These are phyloP conservation scores for Leishmania amazonensis DNA, from an alignment of 208 protist species.

Conservation along the genomic window DNA sequence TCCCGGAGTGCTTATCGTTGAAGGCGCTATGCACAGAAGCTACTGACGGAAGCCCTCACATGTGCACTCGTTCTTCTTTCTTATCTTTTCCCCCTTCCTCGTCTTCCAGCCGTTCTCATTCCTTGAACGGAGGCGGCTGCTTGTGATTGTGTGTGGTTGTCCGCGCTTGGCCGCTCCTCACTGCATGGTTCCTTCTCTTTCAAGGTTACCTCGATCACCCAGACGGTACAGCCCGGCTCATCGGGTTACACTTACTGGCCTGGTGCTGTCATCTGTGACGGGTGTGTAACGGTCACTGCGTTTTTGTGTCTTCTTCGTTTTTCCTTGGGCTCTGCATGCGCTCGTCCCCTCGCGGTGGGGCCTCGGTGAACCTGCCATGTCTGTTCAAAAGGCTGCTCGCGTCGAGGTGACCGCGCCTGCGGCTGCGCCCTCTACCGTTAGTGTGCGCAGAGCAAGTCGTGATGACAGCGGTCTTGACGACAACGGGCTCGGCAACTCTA, in stretches of 20 bases:
- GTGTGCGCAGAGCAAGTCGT: background rate
- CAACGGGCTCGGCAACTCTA: slow-evolving; percentile 19
- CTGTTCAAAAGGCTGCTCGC: slow-evolving; percentile 9
- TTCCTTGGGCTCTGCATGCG: background rate
- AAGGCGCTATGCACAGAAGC: background rate
- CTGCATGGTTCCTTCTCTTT: background rate
- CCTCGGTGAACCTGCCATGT: slow-evolving; percentile 1
- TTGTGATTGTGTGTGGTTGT: background rate
- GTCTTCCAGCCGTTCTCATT: background rate
- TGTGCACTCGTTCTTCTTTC: background rate
- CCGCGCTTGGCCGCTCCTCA: background rate
- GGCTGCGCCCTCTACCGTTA: background rate
- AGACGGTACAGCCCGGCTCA: background rate
- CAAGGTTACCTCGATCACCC: background rate
- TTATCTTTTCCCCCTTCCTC: background rate
- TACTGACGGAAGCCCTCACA: background rate
- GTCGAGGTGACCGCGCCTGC: background rate
- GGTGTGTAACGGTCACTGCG: background rate
- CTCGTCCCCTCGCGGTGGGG: background rate
- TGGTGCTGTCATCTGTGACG: background rate
- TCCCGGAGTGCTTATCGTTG: background rate
- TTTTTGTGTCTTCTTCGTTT: background rate
- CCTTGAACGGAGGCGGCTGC: background rate
- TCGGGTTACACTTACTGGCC: background rate
- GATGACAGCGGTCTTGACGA: slow-evolving; percentile 18